These are phyloP conservation scores for Schizonepeta tenuifolia DNA, from an alignment of 257 asterid species.

Conservation along the genomic window DNA sequence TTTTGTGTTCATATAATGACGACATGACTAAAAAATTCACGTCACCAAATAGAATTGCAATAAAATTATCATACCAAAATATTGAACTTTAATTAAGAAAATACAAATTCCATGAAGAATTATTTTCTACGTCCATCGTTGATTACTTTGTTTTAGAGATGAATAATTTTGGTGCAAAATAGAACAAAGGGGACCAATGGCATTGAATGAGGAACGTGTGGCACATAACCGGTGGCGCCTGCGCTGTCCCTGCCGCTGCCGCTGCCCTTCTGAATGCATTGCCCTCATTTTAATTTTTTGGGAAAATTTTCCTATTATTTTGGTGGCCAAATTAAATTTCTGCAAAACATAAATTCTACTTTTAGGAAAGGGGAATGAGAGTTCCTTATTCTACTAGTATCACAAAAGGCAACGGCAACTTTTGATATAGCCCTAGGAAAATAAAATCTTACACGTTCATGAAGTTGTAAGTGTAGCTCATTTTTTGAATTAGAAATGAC, in stretches of 20 bases:
- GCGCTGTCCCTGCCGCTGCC: slow-evolving; percentile 21
- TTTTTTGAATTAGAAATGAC: not conserved
- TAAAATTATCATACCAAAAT: too few species aligned
- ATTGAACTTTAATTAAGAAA: too few species aligned
- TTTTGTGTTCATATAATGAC: too few species aligned
- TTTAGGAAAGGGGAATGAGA: not conserved
- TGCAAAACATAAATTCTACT: not conserved
- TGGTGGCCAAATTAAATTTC: not conserved
- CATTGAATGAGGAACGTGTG: slow-evolving; percentile 8
- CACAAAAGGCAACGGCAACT: not conserved
- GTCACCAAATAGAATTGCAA: too few species aligned
- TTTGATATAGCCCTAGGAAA: not conserved
- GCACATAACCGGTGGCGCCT: not conserved
- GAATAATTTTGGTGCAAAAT: not conserved
- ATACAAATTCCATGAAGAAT: too few species aligned
- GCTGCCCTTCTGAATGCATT: slow-evolving; percentile 17
- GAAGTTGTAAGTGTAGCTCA: not conserved
- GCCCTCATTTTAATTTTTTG: not conserved
- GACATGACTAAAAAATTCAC: too few species aligned
- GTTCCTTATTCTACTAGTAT: not conserved
- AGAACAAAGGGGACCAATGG: slow-evolving; percentile 19
- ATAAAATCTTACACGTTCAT: not conserved
- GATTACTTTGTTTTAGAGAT: not conserved
- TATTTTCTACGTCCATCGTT: too few species aligned
- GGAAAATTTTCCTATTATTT: not conserved